Conservation (phyloP, 495 filamentous ascomycete species). For the Xylaria curta region DNA sequence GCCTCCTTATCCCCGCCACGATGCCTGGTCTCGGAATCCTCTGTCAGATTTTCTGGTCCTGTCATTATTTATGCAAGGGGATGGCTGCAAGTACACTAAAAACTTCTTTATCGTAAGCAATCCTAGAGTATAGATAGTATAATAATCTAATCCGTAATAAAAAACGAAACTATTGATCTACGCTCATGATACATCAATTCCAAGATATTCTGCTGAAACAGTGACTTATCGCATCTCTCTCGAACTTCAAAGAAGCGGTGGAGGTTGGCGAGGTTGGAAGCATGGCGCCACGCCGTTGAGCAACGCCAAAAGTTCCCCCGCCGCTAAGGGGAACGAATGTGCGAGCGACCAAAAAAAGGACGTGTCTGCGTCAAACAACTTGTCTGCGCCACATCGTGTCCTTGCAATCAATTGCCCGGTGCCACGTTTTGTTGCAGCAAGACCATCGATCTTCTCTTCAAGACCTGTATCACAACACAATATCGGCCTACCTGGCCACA, state of each 20-base stretch:
- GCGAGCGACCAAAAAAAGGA: neutral
- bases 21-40: slow-evolving; percentile 14
- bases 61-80: slow-evolving; percentile 22
- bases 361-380: neutral
- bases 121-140: neutral
- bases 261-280: neutral
- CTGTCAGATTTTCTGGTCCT: slow-evolving; percentile 18
- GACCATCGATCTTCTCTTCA: neutral
- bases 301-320: neutral
- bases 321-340: neutral
- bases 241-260: neutral
- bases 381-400: neutral
- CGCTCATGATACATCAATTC: slow-evolving; percentile 7
- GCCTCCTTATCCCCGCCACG: neutral
- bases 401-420: slow-evolving; percentile 23
- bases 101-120: neutral
- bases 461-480: slow-evolving; percentile 7
- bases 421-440: slow-evolving; percentile 14
- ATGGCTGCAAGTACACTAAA: neutral
- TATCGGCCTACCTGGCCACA: slow-evolving; percentile 5
- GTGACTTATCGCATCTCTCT: neutral
- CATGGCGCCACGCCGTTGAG: neutral
- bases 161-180: slow-evolving; percentile 21
- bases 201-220: slow-evolving; percentile 3
- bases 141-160: neutral